Evolutionary conservation across 1,284 basidiomycete species (phyloP).

Genomic region (Tremellales sp.): DNA sequence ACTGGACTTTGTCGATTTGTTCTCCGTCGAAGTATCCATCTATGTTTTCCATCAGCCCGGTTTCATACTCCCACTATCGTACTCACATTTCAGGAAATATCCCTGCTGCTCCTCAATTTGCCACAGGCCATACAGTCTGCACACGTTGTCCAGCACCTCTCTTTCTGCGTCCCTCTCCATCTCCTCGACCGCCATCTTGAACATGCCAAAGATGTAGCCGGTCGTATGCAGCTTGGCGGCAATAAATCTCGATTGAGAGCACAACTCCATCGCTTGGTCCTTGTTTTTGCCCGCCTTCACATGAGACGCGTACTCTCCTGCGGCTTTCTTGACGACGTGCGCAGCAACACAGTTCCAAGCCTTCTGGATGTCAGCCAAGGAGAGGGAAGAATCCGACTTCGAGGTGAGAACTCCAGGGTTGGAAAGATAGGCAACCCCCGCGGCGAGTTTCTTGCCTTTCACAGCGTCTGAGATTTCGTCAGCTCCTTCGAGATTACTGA

Average conservation of each 20-base stretch:
- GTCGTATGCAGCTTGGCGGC: slow-evolving; percentile 53
- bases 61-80: background rate
- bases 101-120: slow-evolving; percentile 57
- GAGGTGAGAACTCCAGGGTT: slow-evolving; percentile 44
- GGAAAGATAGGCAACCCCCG: slow-evolving; percentile 54
- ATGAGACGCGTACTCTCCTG: slow-evolving; percentile 49
- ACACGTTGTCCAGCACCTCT: slow-evolving; percentile 44
- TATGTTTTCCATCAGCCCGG: slow-evolving; percentile 8
- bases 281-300: slow-evolving; percentile 51
- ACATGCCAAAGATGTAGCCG: slow-evolving; percentile 47
- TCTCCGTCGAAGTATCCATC: slow-evolving; percentile 50
- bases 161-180: slow-evolving; percentile 39
- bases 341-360: slow-evolving; percentile 55
- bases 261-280: slow-evolving; percentile 55
- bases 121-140: slow-evolving; percentile 53
- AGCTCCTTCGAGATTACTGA: background rate
- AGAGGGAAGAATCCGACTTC: slow-evolving; percentile 51
- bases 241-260: slow-evolving; percentile 55
- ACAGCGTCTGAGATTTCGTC: slow-evolving; percentile 36
- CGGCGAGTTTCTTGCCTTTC: slow-evolving; percentile 51
- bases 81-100: slow-evolving; percentile 54
- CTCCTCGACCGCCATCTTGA: slow-evolving; percentile 46
- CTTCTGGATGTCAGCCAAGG: slow-evolving; percentile 51
- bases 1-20: slow-evolving; percentile 51
- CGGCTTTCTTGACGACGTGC: slow-evolving; percentile 55